A percentile compares a stretch with the other conserved stretches of the same genome.
Evolutionary conservation across 805 yeast species (phyloP).

Genomic region (Metschnikowia drakensbergensis): DNA sequence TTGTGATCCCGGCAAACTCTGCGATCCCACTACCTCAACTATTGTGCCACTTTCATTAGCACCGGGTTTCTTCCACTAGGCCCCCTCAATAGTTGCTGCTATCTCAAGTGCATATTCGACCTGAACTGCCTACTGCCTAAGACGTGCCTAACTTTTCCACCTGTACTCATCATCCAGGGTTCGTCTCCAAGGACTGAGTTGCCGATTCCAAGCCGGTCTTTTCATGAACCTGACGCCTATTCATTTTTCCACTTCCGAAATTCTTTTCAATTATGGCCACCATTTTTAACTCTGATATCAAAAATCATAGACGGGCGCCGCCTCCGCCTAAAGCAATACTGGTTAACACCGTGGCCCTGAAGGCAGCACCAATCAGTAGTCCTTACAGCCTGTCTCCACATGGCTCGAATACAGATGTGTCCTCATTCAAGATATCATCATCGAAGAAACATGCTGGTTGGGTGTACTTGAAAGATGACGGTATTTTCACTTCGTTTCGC

Average conservation of each 20-base stretch:
- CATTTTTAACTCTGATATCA: constrained; percentile 39
- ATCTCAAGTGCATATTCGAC: neutral
- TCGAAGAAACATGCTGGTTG: constrained; percentile 57
- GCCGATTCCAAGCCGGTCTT: neutral
- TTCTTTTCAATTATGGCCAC: constrained; percentile 28
- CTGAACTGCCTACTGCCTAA: neutral
- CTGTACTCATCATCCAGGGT: neutral
- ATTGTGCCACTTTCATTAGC: neutral
- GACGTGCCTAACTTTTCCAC: neutral
- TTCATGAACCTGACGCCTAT: neutral
- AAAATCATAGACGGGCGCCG: constrained; percentile 42
- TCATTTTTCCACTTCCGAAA: neutral
- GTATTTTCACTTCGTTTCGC: constrained; percentile 71
- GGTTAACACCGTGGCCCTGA: neutral
- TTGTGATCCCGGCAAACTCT: constrained; percentile 5
- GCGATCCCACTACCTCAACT: neutral
- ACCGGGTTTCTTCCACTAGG: neutral
- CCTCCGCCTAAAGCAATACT: constrained; percentile 34
- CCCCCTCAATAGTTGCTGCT: neutral
- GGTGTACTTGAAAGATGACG: constrained; percentile 92
- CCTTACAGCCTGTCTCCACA: constrained; percentile 1
- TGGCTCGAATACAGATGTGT: constrained; percentile 3
- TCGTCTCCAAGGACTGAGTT: neutral
- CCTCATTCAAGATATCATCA: constrained; percentile 10
- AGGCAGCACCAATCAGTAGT: neutral